Evolutionary conservation across 2,329 filamentous ascomycete genomes (phyloP).

Genomic region (Dactylellina parvicollis): DNA sequence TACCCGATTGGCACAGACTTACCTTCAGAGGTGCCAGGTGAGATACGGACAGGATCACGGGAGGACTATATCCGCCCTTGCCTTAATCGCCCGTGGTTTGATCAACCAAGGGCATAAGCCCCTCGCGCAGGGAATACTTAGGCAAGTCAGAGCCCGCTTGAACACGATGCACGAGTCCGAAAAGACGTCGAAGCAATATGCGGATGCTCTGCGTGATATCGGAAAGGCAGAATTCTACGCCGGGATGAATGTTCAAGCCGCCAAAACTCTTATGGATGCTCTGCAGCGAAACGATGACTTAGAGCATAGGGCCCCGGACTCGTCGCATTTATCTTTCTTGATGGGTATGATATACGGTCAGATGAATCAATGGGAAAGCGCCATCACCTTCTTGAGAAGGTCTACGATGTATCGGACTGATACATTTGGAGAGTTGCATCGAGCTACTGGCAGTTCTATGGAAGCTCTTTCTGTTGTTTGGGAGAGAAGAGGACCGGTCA

Average conservation of each 20-base stretch:
- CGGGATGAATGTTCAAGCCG: conserved; percentile 13
- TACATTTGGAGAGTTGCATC: conserved; percentile 45
- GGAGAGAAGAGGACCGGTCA: conserved; percentile 29
- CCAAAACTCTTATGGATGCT: conserved; percentile 26
- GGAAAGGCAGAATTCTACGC: conserved; percentile 52
- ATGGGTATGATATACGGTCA: conserved; percentile 45
- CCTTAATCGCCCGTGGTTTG: conserved; percentile 29
- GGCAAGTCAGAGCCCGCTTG: conserved; percentile 5
- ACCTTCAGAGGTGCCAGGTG: conserved; percentile 20
- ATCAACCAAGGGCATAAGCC: conserved; percentile 24
- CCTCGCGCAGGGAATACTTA: conserved; percentile 26
- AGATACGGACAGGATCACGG: conserved; percentile 35
- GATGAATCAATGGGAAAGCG: conserved; percentile 41
- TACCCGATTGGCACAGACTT: conserved; percentile 17
- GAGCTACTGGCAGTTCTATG: conserved; percentile 45
- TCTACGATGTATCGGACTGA: conserved; percentile 39
- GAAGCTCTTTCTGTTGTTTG: conserved; percentile 37
- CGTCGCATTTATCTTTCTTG: conserved; percentile 40
- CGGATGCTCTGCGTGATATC: conserved; percentile 40
- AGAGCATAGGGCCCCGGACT: conserved; percentile 38
- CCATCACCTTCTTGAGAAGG: conserved; percentile 37
- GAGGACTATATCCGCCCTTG: conserved; percentile 36
- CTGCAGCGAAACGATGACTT: conserved; percentile 44
- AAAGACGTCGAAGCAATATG: conserved; percentile 44
- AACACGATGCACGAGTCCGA: conserved; percentile 18